Evolutionary conservation across 2,329 filamentous ascomycete species (phyloP).

Genomic region (Diaporthe ampelina): DNA sequence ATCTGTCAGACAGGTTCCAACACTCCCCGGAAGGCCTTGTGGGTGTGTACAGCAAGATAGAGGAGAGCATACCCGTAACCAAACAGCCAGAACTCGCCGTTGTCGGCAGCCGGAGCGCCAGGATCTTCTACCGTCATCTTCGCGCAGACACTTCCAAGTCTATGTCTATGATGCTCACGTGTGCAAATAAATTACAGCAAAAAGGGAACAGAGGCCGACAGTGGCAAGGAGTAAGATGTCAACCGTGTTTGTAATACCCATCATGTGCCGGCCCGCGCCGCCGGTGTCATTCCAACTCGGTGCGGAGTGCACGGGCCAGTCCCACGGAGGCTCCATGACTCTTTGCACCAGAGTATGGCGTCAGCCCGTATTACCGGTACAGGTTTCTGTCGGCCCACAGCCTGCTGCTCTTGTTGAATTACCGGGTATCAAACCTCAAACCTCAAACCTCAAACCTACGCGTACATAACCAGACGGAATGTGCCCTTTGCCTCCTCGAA

Average conservation of each 20-base stretch:
- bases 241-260: constrained; percentile 21
- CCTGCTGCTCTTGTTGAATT: background rate
- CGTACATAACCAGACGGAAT: background rate
- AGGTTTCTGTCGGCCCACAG: background rate
- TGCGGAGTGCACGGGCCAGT: constrained; percentile 19
- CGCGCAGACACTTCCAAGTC: background rate
- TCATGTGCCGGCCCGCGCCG: background rate
- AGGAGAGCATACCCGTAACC: constrained; percentile 82
- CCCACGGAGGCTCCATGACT: constrained; percentile 10
- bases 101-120: constrained; percentile 48
- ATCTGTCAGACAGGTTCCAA: background rate
- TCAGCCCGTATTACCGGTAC: constrained; percentile 7
- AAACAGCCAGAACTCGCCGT: constrained; percentile 91
- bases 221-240: background rate
- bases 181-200: background rate
- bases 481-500: background rate
- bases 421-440: background rate
- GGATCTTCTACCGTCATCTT: constrained; percentile 54
- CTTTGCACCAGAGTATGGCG: background rate
- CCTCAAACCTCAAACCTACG: too few relatives aligned
- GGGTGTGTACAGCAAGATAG: constrained; percentile 13
- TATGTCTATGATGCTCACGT: background rate
- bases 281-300: constrained; percentile 10
- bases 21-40: background rate
- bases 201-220: background rate